Base-by-base conservation (phyloP, 2,329 filamentous ascomycete genomes). In the Neonectria coccinea region DNA sequence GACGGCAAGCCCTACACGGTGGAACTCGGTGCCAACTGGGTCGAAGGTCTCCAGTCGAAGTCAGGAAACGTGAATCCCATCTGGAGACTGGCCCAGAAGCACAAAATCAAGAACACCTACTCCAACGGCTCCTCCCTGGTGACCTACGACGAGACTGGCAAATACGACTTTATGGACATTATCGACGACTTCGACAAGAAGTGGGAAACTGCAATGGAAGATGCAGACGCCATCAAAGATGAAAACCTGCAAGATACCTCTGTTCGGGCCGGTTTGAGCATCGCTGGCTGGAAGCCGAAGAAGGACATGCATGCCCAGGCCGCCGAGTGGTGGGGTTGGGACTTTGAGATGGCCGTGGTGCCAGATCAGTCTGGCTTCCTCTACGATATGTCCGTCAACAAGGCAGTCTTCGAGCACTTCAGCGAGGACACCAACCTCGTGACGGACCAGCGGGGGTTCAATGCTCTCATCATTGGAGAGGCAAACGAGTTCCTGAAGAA, bases 11-110 rank as follows among this genome's bases (percentile, higher is more conserved):
- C 86, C 0, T 89, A 88, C 64, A 82, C 80, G 0, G 80, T 92
- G 10, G 90, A 92, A 74, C 78, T 90, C 0, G 90, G 90, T 2
- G 89, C 90, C 7, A 92, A 92, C 66, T 92, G 90, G 90, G 75
- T 83, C 0, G 74, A 78, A 5, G 70, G 65, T 1, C 58, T 67
- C 8, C 62, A 60, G n/a, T 66, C 67, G 33, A 11, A 55, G 3
- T 63, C 74, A 0, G 74, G 74, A 5, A 68, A 70, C 36, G 84
- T 88, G 52, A 89, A 91, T 54, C 89, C 89, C 0, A 85, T 91
- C 50, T 91, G 88, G 87, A 84, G 82, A 0, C 75, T 89, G 73
- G 84, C 85, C 0, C 84, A 90, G 75, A 89, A 90, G 71, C 83
- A 88, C 68, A 78, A 83, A 0, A 67, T 91, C 9, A 78, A 79